A percentile compares a stretch with the other conserved stretches of the same genome.
Conservation (phyloP, 352 stramenopile genomes). For the Globisporangium yorkense region DNA sequence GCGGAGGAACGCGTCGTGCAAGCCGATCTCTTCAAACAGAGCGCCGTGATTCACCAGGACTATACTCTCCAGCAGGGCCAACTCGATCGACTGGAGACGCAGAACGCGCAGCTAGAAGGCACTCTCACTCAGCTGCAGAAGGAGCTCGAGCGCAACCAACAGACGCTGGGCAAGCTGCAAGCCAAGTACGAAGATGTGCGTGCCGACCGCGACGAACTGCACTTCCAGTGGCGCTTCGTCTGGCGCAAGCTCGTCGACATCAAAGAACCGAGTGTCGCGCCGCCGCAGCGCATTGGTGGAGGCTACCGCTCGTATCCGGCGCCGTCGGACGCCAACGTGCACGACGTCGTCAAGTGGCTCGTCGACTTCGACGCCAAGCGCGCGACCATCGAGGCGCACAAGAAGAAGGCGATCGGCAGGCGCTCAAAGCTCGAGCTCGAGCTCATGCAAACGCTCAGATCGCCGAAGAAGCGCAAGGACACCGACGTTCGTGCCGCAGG, state of each 20-base stretch:
- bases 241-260: constrained; percentile 30
- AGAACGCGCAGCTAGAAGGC: not conserved
- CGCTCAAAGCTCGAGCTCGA: constrained; percentile 30
- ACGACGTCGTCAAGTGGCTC: constrained; percentile 36
- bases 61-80: not conserved
- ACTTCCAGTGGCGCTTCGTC: constrained; percentile 30
- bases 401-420: constrained; percentile 12
- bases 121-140: constrained; percentile 7
- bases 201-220: constrained; percentile 23
- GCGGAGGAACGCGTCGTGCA: not conserved
- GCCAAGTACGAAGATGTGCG: constrained; percentile 15
- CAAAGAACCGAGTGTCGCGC: constrained; percentile 19
- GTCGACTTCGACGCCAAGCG: constrained; percentile 33
- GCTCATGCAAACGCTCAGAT: constrained; percentile 22
- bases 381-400: constrained; percentile 19
- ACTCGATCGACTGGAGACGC: not conserved
- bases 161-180: constrained; percentile 13
- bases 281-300: constrained; percentile 28
- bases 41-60: not conserved
- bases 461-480: constrained; percentile 8
- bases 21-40: not conserved
- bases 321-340: constrained; percentile 25
- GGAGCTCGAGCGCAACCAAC: constrained; percentile 13
- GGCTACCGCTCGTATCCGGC: constrained; percentile 30
- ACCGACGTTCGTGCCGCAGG: not conserved